Percentiles rank a stretch among this genome's conserved stretches.
phyloP scores from a whole-genome alignment of 2,329 filamentous ascomycete genomes.

The Cordyceps sp. region DNA sequence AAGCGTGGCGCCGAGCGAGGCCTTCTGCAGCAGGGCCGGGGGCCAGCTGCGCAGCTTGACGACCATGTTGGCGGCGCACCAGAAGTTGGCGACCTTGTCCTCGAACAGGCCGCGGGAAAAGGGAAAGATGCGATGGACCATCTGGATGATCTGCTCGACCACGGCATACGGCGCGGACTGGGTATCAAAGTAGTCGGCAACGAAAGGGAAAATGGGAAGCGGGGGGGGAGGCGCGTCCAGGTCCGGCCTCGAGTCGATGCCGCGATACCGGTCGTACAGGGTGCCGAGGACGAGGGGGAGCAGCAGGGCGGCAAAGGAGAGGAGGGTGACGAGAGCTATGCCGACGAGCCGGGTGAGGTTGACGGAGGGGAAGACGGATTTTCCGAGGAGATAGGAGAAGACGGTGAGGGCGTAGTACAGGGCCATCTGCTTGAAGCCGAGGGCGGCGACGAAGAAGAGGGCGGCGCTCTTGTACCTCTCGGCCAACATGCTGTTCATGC shows the following conservation, averaged over 20 bases:
- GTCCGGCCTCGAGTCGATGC: conserved; percentile 39
- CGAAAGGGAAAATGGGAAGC: conserved; percentile 42
- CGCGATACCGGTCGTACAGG: conserved; percentile 48
- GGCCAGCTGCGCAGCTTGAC: conserved; percentile 73
- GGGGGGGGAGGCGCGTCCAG: conserved; percentile 42
- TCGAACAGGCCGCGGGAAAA: conserved; percentile 94
- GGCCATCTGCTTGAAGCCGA: conserved; percentile 99
- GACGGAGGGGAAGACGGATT: conserved; percentile 62
- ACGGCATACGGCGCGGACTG: conserved; percentile 57
- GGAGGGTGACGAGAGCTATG: conserved; percentile 57
- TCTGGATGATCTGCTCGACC: conserved; percentile 64
- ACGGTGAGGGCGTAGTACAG: conserved; percentile 90
- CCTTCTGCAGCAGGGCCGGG: conserved; percentile 52
- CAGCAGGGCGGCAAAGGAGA: conserved; percentile 59
- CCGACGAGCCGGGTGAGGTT: conserved; percentile 51
- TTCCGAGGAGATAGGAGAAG: conserved; percentile 80
- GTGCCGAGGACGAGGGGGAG: conserved; percentile 60
- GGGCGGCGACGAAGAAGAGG: conserved; percentile 79
- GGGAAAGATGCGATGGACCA: conserved; percentile 85
- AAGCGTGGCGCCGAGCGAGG: conserved; percentile 60
- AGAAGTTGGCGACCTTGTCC: conserved; percentile 97
- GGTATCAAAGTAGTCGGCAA: conserved; percentile 42
- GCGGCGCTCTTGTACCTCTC: conserved; percentile 76
- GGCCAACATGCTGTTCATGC: conserved; percentile 76
- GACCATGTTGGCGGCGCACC: conserved; percentile 82